These are phyloP conservation scores for Cutaneotrichosporon cyanovorans DNA, from an alignment of 1,284 basidiomycete genomes.

Conservation along the genomic window DNA sequence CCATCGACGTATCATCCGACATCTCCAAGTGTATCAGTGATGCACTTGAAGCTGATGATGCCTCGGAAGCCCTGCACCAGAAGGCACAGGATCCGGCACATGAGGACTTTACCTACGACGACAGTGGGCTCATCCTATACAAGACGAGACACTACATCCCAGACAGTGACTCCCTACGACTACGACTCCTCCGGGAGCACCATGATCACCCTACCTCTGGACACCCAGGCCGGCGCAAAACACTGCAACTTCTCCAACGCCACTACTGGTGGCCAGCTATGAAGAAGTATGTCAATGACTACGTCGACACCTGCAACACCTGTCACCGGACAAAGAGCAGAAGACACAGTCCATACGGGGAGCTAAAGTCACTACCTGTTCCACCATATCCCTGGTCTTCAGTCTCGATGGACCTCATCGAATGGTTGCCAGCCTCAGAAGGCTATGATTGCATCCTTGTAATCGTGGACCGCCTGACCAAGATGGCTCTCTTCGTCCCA, in stretches of 20 bases:
- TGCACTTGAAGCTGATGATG: too few relatives aligned
- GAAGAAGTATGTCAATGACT: conserved; percentile 19
- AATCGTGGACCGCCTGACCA: conserved; percentile 47
- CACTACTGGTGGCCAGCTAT: conserved; percentile 30
- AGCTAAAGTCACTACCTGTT: conserved; percentile 45
- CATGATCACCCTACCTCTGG: conserved; percentile 35
- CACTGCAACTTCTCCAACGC: conserved; percentile 22
- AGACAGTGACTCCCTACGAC: neutral
- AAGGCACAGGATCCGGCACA: too few relatives aligned
- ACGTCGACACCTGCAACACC: conserved; percentile 38
- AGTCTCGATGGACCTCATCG: conserved; percentile 50
- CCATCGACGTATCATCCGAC: neutral
- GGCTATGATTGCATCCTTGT: conserved; percentile 43
- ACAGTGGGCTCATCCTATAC: neutral
- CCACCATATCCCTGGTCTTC: conserved; percentile 23
- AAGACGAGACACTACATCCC: conserved; percentile 1
- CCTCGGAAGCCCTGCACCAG: too few relatives aligned
- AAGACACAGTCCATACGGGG: conserved; percentile 35
- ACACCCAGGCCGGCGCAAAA: conserved; percentile 49
- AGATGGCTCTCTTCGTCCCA: conserved; percentile 47
- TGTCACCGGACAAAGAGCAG: conserved; percentile 47
- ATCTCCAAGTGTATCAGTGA: neutral
- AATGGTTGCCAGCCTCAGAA: conserved; percentile 39
- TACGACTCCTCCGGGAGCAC: conserved; percentile 13
- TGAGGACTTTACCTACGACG: neutral